phyloP scores from a whole-genome alignment of 768 basidiomycete genomes.

The Mycena olivaceomarginata region DNA sequence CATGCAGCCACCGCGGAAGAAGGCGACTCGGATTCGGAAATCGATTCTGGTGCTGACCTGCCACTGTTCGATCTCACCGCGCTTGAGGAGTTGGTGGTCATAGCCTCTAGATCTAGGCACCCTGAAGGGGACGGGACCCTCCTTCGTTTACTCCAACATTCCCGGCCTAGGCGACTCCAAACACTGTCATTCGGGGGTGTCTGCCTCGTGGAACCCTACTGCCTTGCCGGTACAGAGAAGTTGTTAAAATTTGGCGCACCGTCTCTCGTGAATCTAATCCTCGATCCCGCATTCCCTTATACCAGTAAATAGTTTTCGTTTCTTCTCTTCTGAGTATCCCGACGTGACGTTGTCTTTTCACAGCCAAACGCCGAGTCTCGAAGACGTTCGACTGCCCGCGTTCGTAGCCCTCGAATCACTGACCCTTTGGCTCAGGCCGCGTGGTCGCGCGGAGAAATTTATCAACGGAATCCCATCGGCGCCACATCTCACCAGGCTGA shows the following conservation, averaged over 20 bases:
- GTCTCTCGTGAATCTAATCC: background rate
- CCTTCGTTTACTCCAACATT: background rate
- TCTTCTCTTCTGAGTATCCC: background rate
- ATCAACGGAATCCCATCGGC: background rate
- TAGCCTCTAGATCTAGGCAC: background rate
- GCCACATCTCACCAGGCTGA: conserved; percentile 13
- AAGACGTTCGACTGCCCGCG: conserved; percentile 3
- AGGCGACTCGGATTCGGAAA: background rate
- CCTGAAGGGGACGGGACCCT: background rate
- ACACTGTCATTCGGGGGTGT: conserved; percentile 3
- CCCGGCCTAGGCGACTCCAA: background rate
- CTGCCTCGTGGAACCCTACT: background rate
- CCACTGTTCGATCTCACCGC: background rate
- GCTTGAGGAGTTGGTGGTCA: conserved; percentile 12
- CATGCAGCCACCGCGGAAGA: no score
- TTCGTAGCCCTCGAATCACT: background rate
- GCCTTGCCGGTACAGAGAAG: background rate
- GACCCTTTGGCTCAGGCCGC: background rate
- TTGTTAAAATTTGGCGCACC: background rate
- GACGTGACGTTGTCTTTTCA: background rate
- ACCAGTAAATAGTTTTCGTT: background rate
- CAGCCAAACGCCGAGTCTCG: background rate
- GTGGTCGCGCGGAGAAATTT: background rate
- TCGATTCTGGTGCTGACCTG: background rate
- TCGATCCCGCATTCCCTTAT: background rate